A percentile compares a stretch with the other conserved stretches of the same genome.
Evolutionary conservation across 345 rosid species (phyloP).

Genomic region (Acer negundo): DNA sequence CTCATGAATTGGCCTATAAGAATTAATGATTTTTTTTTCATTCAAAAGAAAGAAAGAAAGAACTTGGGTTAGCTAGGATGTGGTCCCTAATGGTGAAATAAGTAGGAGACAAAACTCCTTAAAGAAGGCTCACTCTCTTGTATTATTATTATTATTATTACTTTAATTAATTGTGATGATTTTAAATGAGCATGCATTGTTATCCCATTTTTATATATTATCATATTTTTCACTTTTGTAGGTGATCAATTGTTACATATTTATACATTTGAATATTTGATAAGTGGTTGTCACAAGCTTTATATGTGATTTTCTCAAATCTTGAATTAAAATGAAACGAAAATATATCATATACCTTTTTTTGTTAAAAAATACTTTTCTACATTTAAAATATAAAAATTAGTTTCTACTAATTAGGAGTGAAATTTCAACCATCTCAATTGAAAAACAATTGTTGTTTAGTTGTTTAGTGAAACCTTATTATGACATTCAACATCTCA

Average conservation of each 20-base stretch:
- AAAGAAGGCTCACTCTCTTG: not conserved
- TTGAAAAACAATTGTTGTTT: too few relatives aligned
- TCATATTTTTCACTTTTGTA: not conserved
- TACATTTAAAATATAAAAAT: too few relatives aligned
- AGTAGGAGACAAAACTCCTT: not conserved
- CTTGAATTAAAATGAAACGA: too few relatives aligned
- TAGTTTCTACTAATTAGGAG: too few relatives aligned
- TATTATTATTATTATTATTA: not conserved
- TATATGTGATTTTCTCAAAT: too few relatives aligned
- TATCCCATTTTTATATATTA: not conserved
- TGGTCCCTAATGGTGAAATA: constrained; percentile 6
- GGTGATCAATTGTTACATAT: not conserved
- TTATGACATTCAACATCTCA: too few relatives aligned
- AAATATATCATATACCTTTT: too few relatives aligned
- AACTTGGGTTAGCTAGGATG: not conserved
- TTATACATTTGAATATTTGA: too few relatives aligned
- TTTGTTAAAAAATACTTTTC: too few relatives aligned
- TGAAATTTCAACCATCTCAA: too few relatives aligned
- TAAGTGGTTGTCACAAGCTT: not conserved
- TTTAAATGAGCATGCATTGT: not conserved
- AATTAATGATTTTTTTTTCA: not conserved
- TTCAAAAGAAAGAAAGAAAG: not conserved
- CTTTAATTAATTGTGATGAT: not conserved
- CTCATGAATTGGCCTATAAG: not conserved
- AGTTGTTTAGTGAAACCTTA: too few relatives aligned